A percentile compares a stretch with the other conserved stretches of the same genome.
Conservation (phyloP, 345 rosid genomes). For the Lumnitzera littorea region DNA sequence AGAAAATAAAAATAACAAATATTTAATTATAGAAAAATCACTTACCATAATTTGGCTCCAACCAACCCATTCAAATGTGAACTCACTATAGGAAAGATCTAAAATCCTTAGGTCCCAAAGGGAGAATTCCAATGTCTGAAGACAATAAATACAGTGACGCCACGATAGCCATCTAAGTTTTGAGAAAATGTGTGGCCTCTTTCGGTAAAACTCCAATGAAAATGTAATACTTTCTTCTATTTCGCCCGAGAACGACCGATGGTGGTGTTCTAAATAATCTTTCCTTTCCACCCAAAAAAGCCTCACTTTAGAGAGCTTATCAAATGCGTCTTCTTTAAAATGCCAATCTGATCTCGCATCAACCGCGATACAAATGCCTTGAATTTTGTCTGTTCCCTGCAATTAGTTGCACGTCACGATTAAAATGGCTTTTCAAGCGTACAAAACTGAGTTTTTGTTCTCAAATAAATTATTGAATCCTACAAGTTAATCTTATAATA, state of each 20-base stretch:
- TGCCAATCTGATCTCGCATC: too few species aligned
- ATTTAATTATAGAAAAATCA: background rate
- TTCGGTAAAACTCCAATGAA: too few species aligned
- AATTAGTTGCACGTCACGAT: background rate
- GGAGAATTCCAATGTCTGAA: background rate
- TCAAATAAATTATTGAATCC: too few species aligned
- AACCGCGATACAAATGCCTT: background rate
- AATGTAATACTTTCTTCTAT: too few species aligned
- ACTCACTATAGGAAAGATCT: background rate
- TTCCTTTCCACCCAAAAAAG: background rate
- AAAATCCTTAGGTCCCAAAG: background rate
- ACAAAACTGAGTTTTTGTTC: background rate
- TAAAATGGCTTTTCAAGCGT: background rate
- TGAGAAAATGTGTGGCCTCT: background rate
- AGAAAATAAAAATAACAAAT: background rate
- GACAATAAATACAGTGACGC: too few species aligned
- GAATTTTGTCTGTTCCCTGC: background rate
- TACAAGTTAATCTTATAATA: too few species aligned
- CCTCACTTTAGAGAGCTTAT: background rate
- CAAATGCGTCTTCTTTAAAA: background rate
- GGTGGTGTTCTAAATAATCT: too few species aligned
- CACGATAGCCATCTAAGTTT: background rate
- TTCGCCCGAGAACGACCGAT: background rate
- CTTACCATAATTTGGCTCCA: conserved; percentile 1
- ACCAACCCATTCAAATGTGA: background rate